Evolutionary conservation across 2,329 filamentous ascomycete species (phyloP).

Genomic region (Coleophoma crateriformis): DNA sequence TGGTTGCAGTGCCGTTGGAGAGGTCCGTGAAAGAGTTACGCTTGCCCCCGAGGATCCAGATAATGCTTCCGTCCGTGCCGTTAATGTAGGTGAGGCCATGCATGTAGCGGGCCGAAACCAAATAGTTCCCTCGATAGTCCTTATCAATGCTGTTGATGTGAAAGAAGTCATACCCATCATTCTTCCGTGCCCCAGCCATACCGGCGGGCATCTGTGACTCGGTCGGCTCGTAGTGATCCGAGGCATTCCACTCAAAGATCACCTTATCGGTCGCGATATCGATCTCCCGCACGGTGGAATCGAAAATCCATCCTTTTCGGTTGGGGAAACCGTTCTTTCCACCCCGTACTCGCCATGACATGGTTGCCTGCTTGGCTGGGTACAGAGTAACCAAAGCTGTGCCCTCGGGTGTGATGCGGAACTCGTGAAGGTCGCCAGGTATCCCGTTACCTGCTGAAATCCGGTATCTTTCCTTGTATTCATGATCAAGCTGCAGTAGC

Average conservation of each 20-base stretch:
- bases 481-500: too few relatives aligned
- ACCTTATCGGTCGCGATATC: conserved; percentile 39
- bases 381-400: conserved; percentile 22
- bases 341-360: neutral
- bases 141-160: conserved; percentile 50
- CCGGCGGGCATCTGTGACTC: neutral
- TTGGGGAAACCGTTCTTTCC: conserved; percentile 10
- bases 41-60: conserved; percentile 46
- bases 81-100: conserved; percentile 36
- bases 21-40: conserved; percentile 30
- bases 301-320: conserved; percentile 29
- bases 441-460: too few relatives aligned
- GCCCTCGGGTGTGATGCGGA: conserved; percentile 19
- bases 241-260: conserved; percentile 41
- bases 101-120: conserved; percentile 36
- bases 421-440: conserved; percentile 17
- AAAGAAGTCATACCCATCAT: conserved; percentile 43
- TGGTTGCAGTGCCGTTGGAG: conserved; percentile 28
- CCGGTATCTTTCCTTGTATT: too few relatives aligned
- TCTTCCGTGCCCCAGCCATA: neutral
- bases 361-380: conserved; percentile 18
- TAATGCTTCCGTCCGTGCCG: conserved; percentile 35
- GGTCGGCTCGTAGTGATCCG: neutral
- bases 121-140: conserved; percentile 36
- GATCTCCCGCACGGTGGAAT: conserved; percentile 39